phyloP scores from a whole-genome alignment of 495 filamentous ascomycete genomes.

The Penicillium steckii region DNA sequence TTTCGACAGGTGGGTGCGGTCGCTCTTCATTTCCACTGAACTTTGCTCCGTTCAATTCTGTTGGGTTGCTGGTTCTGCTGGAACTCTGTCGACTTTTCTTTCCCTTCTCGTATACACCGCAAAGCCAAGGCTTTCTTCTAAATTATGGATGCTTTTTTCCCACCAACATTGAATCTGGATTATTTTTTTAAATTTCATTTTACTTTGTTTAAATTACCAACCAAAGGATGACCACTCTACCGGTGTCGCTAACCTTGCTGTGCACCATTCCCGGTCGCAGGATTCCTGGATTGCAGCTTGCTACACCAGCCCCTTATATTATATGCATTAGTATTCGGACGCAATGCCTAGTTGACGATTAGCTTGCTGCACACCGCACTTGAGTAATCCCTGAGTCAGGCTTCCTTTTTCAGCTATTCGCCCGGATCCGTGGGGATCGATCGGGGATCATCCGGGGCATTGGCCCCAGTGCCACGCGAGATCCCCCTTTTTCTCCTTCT shows the following conservation, averaged over 20 bases:
- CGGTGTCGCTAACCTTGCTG: too few relatives aligned
- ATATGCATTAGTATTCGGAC: neutral
- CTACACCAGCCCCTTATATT: too few relatives aligned
- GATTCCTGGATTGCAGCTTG: too few relatives aligned
- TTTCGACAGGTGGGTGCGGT: neutral
- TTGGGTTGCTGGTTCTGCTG: neutral
- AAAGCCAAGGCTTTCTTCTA: too few relatives aligned
- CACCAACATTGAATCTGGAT: too few relatives aligned
- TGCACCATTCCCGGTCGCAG: too few relatives aligned
- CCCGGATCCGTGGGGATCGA: conserved; percentile 27
- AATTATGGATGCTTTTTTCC: too few relatives aligned
- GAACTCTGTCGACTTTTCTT: conserved; percentile 21
- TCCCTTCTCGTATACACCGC: conserved; percentile 14
- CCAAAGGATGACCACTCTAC: too few relatives aligned
- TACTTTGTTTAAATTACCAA: too few relatives aligned
- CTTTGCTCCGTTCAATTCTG: too few relatives aligned
- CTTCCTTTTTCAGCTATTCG: conserved; percentile 2
- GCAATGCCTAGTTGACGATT: neutral
- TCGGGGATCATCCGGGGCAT: conserved; percentile 33
- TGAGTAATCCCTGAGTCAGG: neutral
- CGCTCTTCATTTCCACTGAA: conserved; percentile 12
- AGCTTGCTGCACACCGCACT: neutral
- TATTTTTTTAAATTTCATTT: too few relatives aligned
- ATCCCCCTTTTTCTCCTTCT: conserved; percentile 10
- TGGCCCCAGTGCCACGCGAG: conserved; percentile 21